Base-by-base conservation (phyloP, 73 alveolate species). In the Tetrahymena malaccensis region DNA sequence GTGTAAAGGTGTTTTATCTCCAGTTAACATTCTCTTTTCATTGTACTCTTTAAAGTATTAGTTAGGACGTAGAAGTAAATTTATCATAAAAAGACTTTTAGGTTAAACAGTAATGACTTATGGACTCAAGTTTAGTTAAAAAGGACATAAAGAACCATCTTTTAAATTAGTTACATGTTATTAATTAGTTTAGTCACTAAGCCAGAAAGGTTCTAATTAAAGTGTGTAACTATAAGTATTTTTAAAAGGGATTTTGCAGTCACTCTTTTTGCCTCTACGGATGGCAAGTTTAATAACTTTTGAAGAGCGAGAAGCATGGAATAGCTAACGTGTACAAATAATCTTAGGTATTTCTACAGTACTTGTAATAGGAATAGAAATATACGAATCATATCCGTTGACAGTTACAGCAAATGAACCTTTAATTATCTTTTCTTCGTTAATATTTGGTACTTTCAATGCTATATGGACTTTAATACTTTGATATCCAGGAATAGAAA, bases 161-260 rank as follows among this genome's bases (percentile, higher is more conserved):
- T 70, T 4, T 19, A 70, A 12, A 70, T 70, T 70, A 70, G 89
- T 70, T 19, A 70, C 37, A 12, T 70, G 89, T 17, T 70, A 70
- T 70, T 17, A n/a, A 31, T 70, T 70, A 0, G 89, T 70, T 70
- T 70, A 31, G 17, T 70, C 89, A 27, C 37, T 70, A 22, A 70
- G 37, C 89, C 89, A 70, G 89, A 70, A 70, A 25, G 89, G 89
- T 70, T 70, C 89, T 70, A 70, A 70, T 70, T 70, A 31, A 70
- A 70, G 89, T 25, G 89, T 27, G 8, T 70, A 70, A 4, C 89
- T 33, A 70, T 70, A 70, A 4, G 89, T 95, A 55, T 95, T 95
- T 57, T 44, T 95, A 33, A 95, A 95, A 4, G 97, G 95, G 11
- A 95, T 95, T 35, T 95, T 95, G 55, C 97, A 95, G 93, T 95